Evolutionary conservation across 2,329 filamentous ascomycete genomes (phyloP), one percentile per base, ranked within the genome.

Genomic region (Colletotrichum lupini): DNA sequence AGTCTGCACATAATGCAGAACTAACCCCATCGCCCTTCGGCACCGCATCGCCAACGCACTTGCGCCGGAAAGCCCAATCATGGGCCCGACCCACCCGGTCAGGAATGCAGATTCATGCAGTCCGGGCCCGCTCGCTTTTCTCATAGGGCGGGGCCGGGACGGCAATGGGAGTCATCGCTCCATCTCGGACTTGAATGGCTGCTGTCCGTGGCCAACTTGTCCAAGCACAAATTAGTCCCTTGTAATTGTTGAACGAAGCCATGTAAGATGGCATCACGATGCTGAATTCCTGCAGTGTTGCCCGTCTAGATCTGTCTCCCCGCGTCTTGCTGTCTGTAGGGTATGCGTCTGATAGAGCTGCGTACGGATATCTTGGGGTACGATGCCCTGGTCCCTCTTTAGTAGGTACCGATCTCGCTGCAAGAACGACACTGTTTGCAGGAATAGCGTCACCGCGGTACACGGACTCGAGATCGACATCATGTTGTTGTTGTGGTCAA

Each of bases 41-140:
- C 77, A 73, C 74, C 74, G 71, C 76, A 42, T 42, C 37, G 37
- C 37, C 76, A 77, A 66, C 77, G 70, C 75, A 76, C 65, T 61
- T 63, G 55, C 12, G 56, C 75, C 56, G 61, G 52, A 55, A 63
- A 73, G 60, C 69, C 74, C 73, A 74, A 76, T 75, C 76, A 73
- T 74, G 74, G 49, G 75, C 77, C 75, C 77, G 77, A 76, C 74
- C 74, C 67, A 58, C 75, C 68, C 64, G 74, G 67, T 68, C 56
- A 75, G 75, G 74, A 77, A 77, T 78, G 77, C 75, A 77, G 74
- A 70, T 67, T 75, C 69, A 65, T 80, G 78, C 78, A 78, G 66
- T 71, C 69, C 65, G 67, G 70, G 63, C 46, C 62, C 75, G 62
- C 67, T 57, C 72, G 46, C 68, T 61, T 30, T 67, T 76, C 71